Evolutionary conservation across 106 monocot genomes (phyloP), one percentile per base, ranked within the genome.

Genomic region (Agapanthus africanus): DNA sequence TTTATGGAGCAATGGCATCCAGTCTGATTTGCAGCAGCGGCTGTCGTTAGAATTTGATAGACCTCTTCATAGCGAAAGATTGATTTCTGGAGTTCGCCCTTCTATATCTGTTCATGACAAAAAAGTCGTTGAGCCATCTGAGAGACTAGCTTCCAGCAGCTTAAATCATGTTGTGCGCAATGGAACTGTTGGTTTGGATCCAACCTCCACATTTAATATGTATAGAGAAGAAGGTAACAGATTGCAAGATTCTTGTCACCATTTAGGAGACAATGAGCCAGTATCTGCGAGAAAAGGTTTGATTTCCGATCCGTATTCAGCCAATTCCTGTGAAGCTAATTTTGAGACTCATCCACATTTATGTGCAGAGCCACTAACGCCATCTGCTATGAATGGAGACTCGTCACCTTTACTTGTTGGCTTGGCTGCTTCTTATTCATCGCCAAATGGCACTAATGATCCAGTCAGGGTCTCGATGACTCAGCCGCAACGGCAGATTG

Each of bases 21-120:
- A 88, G 76, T 84, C 95, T 40, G 92, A 99, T 49, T 80, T 92
- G 62, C 91, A 89, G 67, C 91, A 88, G 40, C 84, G 97, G 9
- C 62, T 99, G n/a, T 80, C 91, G 32, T 90, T 75, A 80, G 97
- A 99, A 80, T 91, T 92, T 76, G 97, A 92, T 67, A 76, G 92
- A 33, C 88, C 90, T 63, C 76, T 26, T 79, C 64, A 61, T 56
- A 39, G 54, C 46, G 91, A 88, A 44, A 86, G 74, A 69, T 65
- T 88, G 56, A 64, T 86, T 32, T 63, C 88, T 71, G 63, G 83
- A 70, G 79, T 77, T 37, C 87, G 87, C 28, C 42, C 69, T 73
- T 65, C 83, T 56, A 59, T 82, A 38, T 70, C 67, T 28, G 63
- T 32, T 8, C 74, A 73, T 52, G 85, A 89, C 33, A 92, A 81